Percentiles rank a stretch among this genome's conserved stretches.
These are phyloP conservation scores for Salix caprea DNA, from an alignment of 345 rosid species.

Conservation along the genomic window DNA sequence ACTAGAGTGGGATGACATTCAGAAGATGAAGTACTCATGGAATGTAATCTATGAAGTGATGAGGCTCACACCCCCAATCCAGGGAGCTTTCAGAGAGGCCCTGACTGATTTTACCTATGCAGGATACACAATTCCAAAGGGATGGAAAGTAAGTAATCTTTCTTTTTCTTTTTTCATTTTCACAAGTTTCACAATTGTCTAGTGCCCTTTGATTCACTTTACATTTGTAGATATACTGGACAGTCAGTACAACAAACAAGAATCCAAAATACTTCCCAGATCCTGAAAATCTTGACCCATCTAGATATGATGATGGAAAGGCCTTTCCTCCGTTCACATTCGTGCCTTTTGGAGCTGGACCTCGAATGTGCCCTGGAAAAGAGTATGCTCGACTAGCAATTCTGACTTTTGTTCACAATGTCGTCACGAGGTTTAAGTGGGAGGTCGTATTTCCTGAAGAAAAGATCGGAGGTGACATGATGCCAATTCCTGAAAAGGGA, in stretches of 20 bases:
- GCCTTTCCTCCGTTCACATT: slow-evolving; percentile 34
- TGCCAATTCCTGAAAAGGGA: slow-evolving; percentile 45
- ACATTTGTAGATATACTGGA: slow-evolving; percentile 37
- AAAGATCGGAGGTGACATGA: slow-evolving; percentile 37
- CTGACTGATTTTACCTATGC: slow-evolving; percentile 5
- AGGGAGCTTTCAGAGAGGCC: slow-evolving; percentile 3
- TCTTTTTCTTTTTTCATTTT: no score
- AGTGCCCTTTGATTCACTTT: background rate
- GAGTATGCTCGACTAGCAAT: slow-evolving; percentile 44
- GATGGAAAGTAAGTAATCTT: background rate
- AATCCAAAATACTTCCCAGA: slow-evolving; percentile 37
- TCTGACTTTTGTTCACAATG: slow-evolving; percentile 37
- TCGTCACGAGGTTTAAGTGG: slow-evolving; percentile 36
- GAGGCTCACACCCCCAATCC: background rate
- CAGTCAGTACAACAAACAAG: slow-evolving; percentile 41
- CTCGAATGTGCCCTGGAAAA: slow-evolving; percentile 44
- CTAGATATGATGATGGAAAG: slow-evolving; percentile 29
- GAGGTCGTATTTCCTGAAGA: slow-evolving; percentile 24
- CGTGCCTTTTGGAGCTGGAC: slow-evolving; percentile 50
- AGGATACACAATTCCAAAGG: background rate
- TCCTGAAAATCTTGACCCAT: slow-evolving; percentile 40
- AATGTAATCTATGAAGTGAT: background rate
- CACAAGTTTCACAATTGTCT: no score
- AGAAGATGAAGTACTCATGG: background rate
- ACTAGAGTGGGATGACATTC: background rate